A percentile compares a stretch with the other conserved stretches of the same genome.
These are phyloP conservation scores for Cryphonectria parasitica DNA, from an alignment of 2,329 filamentous ascomycete genomes.

Conservation along the genomic window DNA sequence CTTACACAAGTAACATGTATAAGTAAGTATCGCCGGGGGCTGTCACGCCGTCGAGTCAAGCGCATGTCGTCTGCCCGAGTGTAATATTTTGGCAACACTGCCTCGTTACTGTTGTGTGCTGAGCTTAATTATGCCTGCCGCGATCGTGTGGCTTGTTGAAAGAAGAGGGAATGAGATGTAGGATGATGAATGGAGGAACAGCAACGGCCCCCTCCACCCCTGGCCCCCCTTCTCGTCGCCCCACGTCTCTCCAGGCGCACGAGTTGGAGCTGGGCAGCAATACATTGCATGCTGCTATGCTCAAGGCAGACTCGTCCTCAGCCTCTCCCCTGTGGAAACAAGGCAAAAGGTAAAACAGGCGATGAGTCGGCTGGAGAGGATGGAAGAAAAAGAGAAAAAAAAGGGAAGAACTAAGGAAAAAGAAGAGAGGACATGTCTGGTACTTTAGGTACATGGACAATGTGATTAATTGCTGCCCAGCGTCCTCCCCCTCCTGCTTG, in stretches of 20 bases:
- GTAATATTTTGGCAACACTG: neutral
- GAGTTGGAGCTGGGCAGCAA: constrained; percentile 1
- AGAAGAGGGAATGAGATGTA: neutral
- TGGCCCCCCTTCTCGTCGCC: neutral
- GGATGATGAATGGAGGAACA: neutral
- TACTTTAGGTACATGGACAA: neutral
- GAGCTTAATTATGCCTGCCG: neutral
- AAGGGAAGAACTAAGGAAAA: neutral
- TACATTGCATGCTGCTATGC: neutral
- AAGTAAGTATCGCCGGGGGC: neutral
- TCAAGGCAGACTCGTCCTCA: neutral
- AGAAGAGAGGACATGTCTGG: neutral
- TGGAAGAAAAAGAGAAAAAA: neutral
- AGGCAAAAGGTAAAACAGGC: neutral
- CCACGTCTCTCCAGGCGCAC: neutral
- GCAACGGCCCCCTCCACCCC: neutral
- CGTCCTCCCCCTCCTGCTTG: neutral
- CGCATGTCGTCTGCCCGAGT: neutral
- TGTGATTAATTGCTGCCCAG: neutral
- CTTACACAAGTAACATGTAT: neutral
- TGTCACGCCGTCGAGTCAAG: neutral
- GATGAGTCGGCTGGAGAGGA: neutral
- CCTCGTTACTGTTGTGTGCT: neutral
- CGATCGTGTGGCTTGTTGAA: neutral
- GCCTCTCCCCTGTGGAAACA: neutral